Base-by-base conservation (phyloP, 2,329 filamentous ascomycete genomes). In the Huntiella moniliformis region DNA sequence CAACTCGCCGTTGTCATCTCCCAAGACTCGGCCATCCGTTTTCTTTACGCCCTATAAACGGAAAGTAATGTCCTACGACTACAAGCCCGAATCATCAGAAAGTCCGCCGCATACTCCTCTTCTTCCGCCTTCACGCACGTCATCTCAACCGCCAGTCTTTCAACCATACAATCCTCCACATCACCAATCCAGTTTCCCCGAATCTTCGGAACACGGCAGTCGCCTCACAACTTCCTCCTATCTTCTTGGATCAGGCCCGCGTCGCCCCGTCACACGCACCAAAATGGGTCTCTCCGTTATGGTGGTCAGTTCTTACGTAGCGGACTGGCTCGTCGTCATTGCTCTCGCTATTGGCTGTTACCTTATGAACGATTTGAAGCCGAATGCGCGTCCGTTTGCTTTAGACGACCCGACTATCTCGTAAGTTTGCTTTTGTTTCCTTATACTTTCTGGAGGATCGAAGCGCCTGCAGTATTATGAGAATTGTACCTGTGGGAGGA, bases 261-360 rank as follows among this genome's bases (percentile, higher is more conserved):
- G 42, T 15, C 36, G 28, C 8, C 12, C 33, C 17, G 6, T 15
- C 5, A 12, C 34, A 10, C 16, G 35, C 15, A 38, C 34, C 12
- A 50, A 44, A 16, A 50, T 47, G 45, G 45, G 48, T 11, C 13
- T 47, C n/a, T 42, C 45, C 3, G 41, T 49, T 12, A 54, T 57
- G 17, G 54, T 66, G 37, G 51, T 82, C 40, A 55, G 73, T n/a
- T 81, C 79, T 16, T 87, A 87, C 57, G 60, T 79, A 44, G 61
- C 83, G 48, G 82, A 87, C 62, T 88, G 82, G 82, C 58, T 82
- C 15, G 62, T 82, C 41, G 72, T 82, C 51, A 60, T 81, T 39
- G 65, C 59, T 41, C 68, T 76, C 32, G 74, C 68, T 18, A 69
- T 65, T 12, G 63, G 77, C 18, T 77, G 71, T 46, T 70, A 62